These are phyloP conservation scores for Canavalia ensiformis DNA, from an alignment of 306 rosid genomes.

Conservation along the genomic window DNA sequence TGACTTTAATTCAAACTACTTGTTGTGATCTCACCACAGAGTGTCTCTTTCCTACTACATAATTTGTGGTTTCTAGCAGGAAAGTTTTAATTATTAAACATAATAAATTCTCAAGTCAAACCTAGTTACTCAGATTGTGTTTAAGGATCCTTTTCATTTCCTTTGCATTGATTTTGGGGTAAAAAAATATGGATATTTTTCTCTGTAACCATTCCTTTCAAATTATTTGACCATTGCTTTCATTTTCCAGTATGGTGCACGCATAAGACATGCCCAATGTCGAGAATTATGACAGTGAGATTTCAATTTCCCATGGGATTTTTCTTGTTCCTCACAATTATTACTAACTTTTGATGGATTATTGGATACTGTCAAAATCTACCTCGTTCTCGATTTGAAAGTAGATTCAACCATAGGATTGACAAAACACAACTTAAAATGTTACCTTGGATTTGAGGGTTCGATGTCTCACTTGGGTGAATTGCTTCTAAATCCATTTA, in stretches of 20 bases:
- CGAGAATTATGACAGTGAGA: not conserved
- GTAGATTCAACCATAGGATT: not conserved
- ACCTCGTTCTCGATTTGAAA: not conserved
- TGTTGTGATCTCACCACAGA: not conserved
- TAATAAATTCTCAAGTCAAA: conserved; percentile 32
- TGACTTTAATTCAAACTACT: not conserved
- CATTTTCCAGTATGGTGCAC: not conserved
- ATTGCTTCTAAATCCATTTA: too few species aligned
- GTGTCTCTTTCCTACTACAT: not conserved
- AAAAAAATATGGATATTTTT: not conserved
- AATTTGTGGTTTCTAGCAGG: conserved; percentile 30
- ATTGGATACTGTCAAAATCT: not conserved
- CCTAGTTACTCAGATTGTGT: not conserved
- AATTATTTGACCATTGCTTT: conserved; percentile 1
- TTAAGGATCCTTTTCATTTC: not conserved
- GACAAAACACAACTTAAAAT: not conserved
- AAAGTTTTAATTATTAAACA: not conserved
- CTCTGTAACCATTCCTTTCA: not conserved
- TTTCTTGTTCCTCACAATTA: not conserved
- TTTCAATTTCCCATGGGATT: conserved; percentile 9
- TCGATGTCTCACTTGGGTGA: too few species aligned
- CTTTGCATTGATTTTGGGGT: not conserved
- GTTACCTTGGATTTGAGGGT: too few species aligned
- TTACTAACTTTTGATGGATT: not conserved
- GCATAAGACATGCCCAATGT: conserved; percentile 16